phyloP scores from a whole-genome alignment of 495 filamentous ascomycete species.

The Chaetomium tenue region DNA sequence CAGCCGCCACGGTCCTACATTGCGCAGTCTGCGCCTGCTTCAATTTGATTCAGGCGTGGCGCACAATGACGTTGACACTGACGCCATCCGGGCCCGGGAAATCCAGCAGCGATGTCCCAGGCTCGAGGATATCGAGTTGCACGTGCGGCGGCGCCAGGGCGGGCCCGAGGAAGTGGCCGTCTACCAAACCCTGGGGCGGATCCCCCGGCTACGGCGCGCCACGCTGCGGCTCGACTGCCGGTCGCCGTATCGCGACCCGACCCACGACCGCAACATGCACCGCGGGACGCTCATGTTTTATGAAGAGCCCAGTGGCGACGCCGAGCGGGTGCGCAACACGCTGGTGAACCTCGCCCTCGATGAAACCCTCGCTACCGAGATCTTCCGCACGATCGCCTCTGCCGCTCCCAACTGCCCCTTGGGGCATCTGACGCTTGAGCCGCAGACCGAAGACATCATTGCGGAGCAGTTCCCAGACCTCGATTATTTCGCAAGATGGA shows the following conservation, averaged over 20 bases:
- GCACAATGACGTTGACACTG: too few relatives aligned
- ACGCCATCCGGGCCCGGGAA: neutral
- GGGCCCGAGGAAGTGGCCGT: conserved; percentile 3
- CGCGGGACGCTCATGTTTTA: too few relatives aligned
- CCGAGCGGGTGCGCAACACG: neutral
- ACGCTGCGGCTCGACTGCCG: neutral
- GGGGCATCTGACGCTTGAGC: neutral
- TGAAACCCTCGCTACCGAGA: neutral
- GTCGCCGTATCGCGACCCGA: neutral
- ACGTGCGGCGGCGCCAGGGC: neutral
- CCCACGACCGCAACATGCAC: too few relatives aligned
- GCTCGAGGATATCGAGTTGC: neutral
- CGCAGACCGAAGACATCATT: neutral
- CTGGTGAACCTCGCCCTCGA: neutral
- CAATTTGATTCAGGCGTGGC: neutral
- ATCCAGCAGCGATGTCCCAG: neutral
- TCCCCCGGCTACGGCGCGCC: conserved; percentile 2
- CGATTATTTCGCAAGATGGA: neutral
- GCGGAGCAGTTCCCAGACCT: neutral
- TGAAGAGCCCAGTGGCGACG: neutral
- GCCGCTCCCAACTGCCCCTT: neutral
- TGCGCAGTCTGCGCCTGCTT: neutral
- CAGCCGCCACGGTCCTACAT: neutral
- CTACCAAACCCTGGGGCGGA: neutral
- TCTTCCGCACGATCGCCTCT: neutral